Evolutionary conservation across 2,329 filamentous ascomycete species (phyloP), one percentile per base, ranked within the genome.

Genomic region (Didymella arachidicola): DNA sequence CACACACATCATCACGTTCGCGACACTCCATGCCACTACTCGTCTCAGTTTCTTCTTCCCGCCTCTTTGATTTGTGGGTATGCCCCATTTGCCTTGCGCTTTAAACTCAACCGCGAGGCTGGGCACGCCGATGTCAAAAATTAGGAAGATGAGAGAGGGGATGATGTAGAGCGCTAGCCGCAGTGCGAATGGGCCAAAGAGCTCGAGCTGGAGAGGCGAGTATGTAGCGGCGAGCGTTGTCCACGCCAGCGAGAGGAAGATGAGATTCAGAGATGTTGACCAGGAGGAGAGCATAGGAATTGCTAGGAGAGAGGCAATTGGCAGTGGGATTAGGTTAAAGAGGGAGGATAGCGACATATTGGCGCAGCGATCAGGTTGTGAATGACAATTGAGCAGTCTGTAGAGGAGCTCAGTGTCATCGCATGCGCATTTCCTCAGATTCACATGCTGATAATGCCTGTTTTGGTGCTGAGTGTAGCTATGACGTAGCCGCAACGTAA

Each of bases 181-280:
- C 47, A 93, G 80, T 25, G 85, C 84, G 5, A 91, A 74, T 0
- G 89, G 88, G 54, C 88, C 91, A 51, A 90, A 80, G 1, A 95
- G 74, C 74, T 96, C 92, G 57, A 97, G 86, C 58, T 86, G 85
- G 16, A 95, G 80, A 0, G 91, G 87, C 1, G 89, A 83, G 69
- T 96, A 90, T 7, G 89, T 90, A 3, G 94, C 81, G 38, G 96
- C 87, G 30, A 97, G 83, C 0, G 91, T 94, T 6, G 87, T 87
- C 93, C 93, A 97, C 67, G 91, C 94, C 80, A 96, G 85, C 76
- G 93, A 94, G 78, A 97, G 95, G 81, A 96, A 93, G 62, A 96
- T 80, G 25, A 96, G 79, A 75, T 95, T 97, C 63, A 96, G 81
- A 1, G 89, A 93, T 1, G 92, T 94, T 41, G 82, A 89, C 80